Base-by-base conservation (phyloP, 1,139 yeast genomes). In the Sugiyamaella novakii region DNA sequence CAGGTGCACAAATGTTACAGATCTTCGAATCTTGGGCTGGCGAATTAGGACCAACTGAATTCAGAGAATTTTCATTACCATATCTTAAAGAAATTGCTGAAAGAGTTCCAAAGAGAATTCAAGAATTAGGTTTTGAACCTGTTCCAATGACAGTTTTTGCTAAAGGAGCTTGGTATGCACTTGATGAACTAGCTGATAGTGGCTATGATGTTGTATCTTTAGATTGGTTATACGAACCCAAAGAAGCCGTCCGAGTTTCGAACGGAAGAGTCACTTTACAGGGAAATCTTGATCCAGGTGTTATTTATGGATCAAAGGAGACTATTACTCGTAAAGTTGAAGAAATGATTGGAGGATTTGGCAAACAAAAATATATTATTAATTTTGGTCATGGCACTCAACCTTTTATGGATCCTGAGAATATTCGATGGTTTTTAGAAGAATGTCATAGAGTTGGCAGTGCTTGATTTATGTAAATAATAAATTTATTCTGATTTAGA, bases 1-100 rank as follows among this genome's bases (percentile, higher is more conserved):
- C 98, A 1, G 98, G 98, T 56, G 98, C 98, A 24, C 98, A 92
- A 72, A 89, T 92, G 83, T 75, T 92, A 54, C 98, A 92, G 69
- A 88, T 92, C 27, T 92, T 92, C 65, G 98, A 92, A 65, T 87
- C 96, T 19, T 91, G 97, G 96, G 98, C 96, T 44, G 96, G 98
- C 50, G 98, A 92, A 69, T 76, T 92, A 54, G 94, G 96, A 1
- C 95, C 97, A 12, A 74, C 74, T 48, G 98, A 92, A 63, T 92
- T 92, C 67, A 76, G 77, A 56, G 91, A 86, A 65, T 94, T 89
- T 67, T 84, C 95, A 3, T 77, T 92, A 62, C 98, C 98, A 2
- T 92, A 88, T 65, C 74, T 92, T 62, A 79, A 77, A 57, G 87
- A 87, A 65, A 91, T 92, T 55, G 79, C 88, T 24, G 71, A 74